A percentile compares a stretch with the other conserved stretches of the same genome.
These are phyloP conservation scores for Leucocoprinus leucothites DNA, from an alignment of 768 basidiomycete genomes.

Conservation along the genomic window DNA sequence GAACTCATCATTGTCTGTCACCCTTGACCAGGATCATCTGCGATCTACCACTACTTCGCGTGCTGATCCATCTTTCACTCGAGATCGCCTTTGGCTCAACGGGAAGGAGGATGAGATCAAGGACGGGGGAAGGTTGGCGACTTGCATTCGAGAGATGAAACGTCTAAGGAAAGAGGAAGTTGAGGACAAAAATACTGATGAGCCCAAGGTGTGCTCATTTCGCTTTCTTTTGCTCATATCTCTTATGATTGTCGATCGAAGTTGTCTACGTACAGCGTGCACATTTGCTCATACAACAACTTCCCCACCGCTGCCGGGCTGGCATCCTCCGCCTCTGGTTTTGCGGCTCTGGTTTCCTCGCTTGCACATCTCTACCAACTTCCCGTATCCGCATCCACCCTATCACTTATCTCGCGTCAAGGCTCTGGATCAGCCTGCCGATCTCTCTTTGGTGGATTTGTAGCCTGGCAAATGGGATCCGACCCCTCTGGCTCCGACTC, in stretches of 20 bases:
- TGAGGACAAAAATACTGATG: slow-evolving; percentile 64
- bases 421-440: slow-evolving; percentile 98
- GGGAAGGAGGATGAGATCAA: slow-evolving; percentile 91
- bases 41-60: slow-evolving; percentile 92
- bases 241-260: slow-evolving; percentile 22
- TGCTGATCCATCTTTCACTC: slow-evolving; percentile 67
- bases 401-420: slow-evolving; percentile 94
- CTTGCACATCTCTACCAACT: slow-evolving; percentile 85
- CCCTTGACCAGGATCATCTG: slow-evolving; percentile 94
- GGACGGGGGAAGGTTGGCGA: slow-evolving; percentile 68
- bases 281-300: slow-evolving; percentile 95
- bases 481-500: slow-evolving; percentile 76
- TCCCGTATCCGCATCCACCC: slow-evolving; percentile 70
- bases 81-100: slow-evolving; percentile 92
- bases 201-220: slow-evolving; percentile 55
- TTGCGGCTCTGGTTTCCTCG: slow-evolving; percentile 91
- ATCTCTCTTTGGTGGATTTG: slow-evolving; percentile 95
- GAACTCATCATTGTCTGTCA: slow-evolving; percentile 97
- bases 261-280: slow-evolving; percentile 72
- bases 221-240: not conserved
- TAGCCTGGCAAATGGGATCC: slow-evolving; percentile 87
- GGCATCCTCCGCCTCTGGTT: slow-evolving; percentile 95
- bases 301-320: slow-evolving; percentile 99
- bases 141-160: slow-evolving; percentile 88
- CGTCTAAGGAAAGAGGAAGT: slow-evolving; percentile 63